A percentile compares a stretch with the other conserved stretches of the same genome.
Conservation (phyloP, 805 yeast genomes). For the Candida namnaoensis region DNA sequence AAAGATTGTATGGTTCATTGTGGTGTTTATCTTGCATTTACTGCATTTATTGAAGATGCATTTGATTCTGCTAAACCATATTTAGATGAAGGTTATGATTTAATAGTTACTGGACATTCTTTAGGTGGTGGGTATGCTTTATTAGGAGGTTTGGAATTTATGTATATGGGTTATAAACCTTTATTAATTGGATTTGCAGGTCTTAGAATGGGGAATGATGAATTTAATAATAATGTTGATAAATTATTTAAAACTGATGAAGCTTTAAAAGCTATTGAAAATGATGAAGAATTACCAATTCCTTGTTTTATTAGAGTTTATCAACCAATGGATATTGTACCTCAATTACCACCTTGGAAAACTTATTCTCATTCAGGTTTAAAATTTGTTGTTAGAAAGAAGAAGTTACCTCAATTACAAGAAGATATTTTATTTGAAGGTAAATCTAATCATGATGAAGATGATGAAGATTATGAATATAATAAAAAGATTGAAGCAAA, state of each 20-base stretch:
- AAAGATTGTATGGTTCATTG: conserved; percentile 48
- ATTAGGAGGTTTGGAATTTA: conserved; percentile 54
- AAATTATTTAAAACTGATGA: conserved; percentile 30
- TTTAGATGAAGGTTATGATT: conserved; percentile 32
- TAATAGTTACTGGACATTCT: conserved; percentile 65
- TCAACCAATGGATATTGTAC: conserved; percentile 51
- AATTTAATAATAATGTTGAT: conserved; percentile 45
- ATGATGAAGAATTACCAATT: conserved; percentile 20
- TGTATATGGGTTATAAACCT: conserved; percentile 44
- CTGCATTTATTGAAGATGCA: conserved; percentile 30
- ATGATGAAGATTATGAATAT: not conserved
- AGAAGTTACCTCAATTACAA: conserved; percentile 24
- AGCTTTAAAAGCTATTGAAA: conserved; percentile 17
- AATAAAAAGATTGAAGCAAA: not conserved
- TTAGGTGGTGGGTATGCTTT: conserved; percentile 67
- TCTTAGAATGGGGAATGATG: conserved; percentile 54
- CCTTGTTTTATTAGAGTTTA: conserved; percentile 40
- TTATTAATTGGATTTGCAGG: conserved; percentile 52
- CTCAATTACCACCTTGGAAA: conserved; percentile 46
- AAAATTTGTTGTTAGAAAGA: conserved; percentile 22
- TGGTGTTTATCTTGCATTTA: conserved; percentile 48
- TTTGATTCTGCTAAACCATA: conserved; percentile 22
- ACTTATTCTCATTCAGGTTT: conserved; percentile 23
- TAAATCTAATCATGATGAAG: conserved; percentile 3
- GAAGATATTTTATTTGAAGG: conserved; percentile 10